A percentile compares a stretch with the other conserved stretches of the same genome.
Evolutionary conservation across 2,329 filamentous ascomycete species (phyloP).

Genomic region (Beauveria australis): DNA sequence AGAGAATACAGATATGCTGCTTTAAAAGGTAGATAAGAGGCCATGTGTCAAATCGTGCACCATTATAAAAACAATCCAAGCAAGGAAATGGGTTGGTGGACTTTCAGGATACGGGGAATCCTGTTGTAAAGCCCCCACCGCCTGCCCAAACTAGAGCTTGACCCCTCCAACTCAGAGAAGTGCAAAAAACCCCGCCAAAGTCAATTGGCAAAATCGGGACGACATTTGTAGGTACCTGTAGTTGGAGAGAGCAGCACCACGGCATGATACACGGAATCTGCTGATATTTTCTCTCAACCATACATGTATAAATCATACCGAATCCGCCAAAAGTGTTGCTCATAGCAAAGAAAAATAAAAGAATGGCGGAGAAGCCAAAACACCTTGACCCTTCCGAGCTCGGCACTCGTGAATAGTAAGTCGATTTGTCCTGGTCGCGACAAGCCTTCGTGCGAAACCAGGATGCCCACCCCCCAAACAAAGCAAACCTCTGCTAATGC

Average conservation of each 20-base stretch:
- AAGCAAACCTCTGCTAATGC: too few relatives aligned
- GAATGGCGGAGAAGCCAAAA: conserved; percentile 32
- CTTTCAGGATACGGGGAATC: background rate
- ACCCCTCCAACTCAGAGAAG: background rate
- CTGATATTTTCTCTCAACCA: too few relatives aligned
- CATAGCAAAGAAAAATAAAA: background rate
- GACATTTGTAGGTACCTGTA: background rate
- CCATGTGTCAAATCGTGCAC: too few relatives aligned
- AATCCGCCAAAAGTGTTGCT: too few relatives aligned
- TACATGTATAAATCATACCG: too few relatives aligned
- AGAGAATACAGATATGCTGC: too few relatives aligned
- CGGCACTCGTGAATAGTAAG: conserved; percentile 86
- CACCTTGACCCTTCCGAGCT: conserved; percentile 70
- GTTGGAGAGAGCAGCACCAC: background rate
- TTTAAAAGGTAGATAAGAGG: too few relatives aligned
- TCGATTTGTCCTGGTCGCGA: conserved; percentile 16
- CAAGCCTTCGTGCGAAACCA: background rate
- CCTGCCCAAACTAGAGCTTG: background rate
- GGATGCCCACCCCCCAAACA: background rate
- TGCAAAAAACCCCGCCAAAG: background rate
- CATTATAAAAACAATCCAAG: too few relatives aligned
- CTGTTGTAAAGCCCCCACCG: background rate
- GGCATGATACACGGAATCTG: background rate
- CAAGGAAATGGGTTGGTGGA: background rate
- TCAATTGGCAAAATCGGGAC: background rate